phyloP scores from a whole-genome alignment of 257 asterid genomes.

The Solanum sejunctum region DNA sequence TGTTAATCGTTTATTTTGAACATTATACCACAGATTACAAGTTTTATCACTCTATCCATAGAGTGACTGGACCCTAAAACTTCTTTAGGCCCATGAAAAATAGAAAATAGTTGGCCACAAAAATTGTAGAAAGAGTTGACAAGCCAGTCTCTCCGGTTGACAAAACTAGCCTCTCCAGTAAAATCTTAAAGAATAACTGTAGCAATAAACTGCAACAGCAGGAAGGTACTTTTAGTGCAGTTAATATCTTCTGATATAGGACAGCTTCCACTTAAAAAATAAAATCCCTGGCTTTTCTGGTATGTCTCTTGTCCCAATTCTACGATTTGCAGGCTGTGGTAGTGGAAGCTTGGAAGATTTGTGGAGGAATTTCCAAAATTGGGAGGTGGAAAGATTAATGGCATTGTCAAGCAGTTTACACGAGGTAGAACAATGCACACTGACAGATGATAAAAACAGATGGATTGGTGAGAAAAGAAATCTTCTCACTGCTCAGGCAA shows the following conservation, averaged over 20 bases:
- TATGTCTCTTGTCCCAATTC: not conserved
- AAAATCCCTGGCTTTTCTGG: not conserved
- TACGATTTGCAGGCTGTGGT: not conserved
- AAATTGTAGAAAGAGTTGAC: not conserved
- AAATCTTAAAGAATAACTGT: not conserved
- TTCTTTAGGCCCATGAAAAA: not conserved
- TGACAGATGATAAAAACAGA: not conserved
- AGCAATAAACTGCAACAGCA: not conserved
- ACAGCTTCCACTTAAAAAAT: not conserved
- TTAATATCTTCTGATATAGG: too few relatives aligned
- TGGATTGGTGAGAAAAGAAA: not conserved
- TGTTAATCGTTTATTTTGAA: not conserved
- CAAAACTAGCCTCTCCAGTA: not conserved
- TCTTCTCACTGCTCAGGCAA: too few relatives aligned
- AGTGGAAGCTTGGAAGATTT: not conserved
- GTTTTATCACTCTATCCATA: not conserved
- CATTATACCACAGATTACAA: not conserved
- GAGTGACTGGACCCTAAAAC: not conserved
- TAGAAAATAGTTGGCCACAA: not conserved
- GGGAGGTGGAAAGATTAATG: not conserved
- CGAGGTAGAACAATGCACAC: not conserved
- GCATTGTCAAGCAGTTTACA: not conserved
- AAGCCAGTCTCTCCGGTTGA: not conserved
- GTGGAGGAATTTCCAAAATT: not conserved
- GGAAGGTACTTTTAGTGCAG: not conserved